Conservation (phyloP, 2,329 filamentous ascomycete species). For the Colletotrichum somersetense region DNA sequence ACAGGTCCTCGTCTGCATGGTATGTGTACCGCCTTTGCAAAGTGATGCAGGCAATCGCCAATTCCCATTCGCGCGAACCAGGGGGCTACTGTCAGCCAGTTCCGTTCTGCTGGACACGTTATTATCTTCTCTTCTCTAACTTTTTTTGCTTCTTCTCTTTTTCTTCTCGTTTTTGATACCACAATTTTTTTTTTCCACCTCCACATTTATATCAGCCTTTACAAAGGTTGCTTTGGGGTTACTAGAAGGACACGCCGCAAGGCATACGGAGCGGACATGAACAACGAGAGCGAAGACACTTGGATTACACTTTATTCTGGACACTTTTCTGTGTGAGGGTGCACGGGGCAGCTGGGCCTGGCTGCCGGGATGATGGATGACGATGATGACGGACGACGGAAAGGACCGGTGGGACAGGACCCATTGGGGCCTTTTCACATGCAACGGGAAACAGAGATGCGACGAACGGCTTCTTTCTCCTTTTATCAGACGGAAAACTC, state of each 20-base stretch:
- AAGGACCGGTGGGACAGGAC: conserved; percentile 42
- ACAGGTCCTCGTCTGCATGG: conserved; percentile 43
- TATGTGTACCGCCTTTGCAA: conserved; percentile 45
- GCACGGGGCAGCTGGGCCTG: conserved; percentile 39
- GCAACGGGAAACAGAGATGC: conserved; percentile 36
- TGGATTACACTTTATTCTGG: conserved; percentile 37
- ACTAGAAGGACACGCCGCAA: conserved; percentile 52
- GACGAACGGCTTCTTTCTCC: conserved; percentile 30
- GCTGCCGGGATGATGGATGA: conserved; percentile 42
- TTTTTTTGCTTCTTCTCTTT: conserved; percentile 29
- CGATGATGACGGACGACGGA: conserved; percentile 34
- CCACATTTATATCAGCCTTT: conserved; percentile 44
- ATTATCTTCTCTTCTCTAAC: not conserved
- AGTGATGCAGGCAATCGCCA: conserved; percentile 55
- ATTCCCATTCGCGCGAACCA: conserved; percentile 40
- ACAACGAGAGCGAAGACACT: conserved; percentile 42
- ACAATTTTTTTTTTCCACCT: conserved; percentile 44
- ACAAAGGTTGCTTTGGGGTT: conserved; percentile 34
- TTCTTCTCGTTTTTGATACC: conserved; percentile 42
- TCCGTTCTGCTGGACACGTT: conserved; percentile 18
- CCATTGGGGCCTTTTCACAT: conserved; percentile 32
- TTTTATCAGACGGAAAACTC: conserved; percentile 17
- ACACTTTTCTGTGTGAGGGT: conserved; percentile 28
- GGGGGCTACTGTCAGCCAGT: conserved; percentile 35
- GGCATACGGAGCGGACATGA: conserved; percentile 48